These are phyloP conservation scores for Urtica urens DNA, from an alignment of 306 rosid species.

Conservation along the genomic window DNA sequence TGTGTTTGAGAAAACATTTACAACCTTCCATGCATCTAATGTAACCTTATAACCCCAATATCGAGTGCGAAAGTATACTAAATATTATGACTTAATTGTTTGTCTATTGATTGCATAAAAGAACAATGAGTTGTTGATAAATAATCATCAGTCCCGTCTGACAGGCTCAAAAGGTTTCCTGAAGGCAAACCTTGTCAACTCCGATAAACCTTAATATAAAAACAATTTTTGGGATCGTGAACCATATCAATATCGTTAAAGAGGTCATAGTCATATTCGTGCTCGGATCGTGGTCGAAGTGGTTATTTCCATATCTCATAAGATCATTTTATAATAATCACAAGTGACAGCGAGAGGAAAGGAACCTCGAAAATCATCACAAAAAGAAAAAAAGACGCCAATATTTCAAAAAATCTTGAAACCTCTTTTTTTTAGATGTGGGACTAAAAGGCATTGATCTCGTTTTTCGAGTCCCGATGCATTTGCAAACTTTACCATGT, in stretches of 20 bases:
- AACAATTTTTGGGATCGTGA: not conserved
- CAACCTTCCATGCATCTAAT: not conserved
- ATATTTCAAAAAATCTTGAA: not conserved
- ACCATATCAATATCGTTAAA: not conserved
- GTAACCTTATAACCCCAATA: not conserved
- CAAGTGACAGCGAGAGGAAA: not conserved
- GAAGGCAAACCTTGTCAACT: too few relatives aligned
- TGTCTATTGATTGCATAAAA: not conserved
- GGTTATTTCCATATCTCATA: not conserved
- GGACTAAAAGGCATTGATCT: not conserved
- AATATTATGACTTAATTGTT: too few relatives aligned
- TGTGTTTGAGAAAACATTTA: not conserved
- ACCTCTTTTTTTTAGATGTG: too few relatives aligned
- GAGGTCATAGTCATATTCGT: not conserved
- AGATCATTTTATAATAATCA: not conserved
- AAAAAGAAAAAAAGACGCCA: not conserved
- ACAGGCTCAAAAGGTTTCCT: too few relatives aligned
- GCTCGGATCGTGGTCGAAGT: not conserved
- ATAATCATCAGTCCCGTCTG: too few relatives aligned
- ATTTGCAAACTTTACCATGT: not conserved
- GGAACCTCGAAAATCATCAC: not conserved
- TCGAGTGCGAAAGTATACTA: not conserved
- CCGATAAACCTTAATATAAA: too few relatives aligned
- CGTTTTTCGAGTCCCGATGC: not conserved
- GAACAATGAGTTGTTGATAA: too few relatives aligned